These are phyloP conservation scores for Arabis alpina DNA, from an alignment of 345 rosid species.

Conservation along the genomic window DNA sequence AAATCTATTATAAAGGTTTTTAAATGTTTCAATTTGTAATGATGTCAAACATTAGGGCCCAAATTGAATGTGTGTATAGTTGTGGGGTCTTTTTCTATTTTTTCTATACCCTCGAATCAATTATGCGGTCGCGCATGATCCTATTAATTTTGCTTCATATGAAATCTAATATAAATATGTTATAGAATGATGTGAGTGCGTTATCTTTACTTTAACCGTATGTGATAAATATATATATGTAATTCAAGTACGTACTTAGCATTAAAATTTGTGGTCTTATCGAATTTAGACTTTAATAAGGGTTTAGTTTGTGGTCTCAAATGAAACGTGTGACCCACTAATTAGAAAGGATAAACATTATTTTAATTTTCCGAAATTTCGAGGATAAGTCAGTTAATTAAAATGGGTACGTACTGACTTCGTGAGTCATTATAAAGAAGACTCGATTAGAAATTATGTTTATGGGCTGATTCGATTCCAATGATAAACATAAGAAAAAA, in stretches of 20 bases:
- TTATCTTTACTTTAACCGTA: constrained; percentile 27
- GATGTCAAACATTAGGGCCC: constrained; percentile 43
- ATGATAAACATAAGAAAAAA: constrained; percentile 1
- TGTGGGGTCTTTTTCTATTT: constrained; percentile 1
- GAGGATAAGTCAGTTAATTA: constrained; percentile 36
- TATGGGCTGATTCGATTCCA: constrained; percentile 42
- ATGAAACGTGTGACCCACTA: constrained; percentile 45
- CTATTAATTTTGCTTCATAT: not conserved
- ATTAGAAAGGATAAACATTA: constrained; percentile 20
- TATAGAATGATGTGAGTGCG: constrained; percentile 36
- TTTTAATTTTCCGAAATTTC: not conserved
- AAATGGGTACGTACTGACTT: constrained; percentile 35
- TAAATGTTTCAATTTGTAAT: constrained; percentile 25
- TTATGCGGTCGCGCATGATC: constrained; percentile 42
- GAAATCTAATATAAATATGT: not conserved
- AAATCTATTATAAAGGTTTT: constrained; percentile 15
- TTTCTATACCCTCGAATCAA: not conserved
- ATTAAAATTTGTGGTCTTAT: constrained; percentile 8
- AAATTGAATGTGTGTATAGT: constrained; percentile 21
- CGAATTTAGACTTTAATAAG: not conserved
- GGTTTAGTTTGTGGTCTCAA: constrained; percentile 34
- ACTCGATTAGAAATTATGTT: constrained; percentile 9
- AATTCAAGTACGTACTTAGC: constrained; percentile 15
- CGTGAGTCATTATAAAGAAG: constrained; percentile 37
- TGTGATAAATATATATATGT: constrained; percentile 6